Percentiles rank a stretch among this genome's conserved stretches.
Conservation (phyloP, 106 monocot species). For the Acanthochlamys bracteata region DNA sequence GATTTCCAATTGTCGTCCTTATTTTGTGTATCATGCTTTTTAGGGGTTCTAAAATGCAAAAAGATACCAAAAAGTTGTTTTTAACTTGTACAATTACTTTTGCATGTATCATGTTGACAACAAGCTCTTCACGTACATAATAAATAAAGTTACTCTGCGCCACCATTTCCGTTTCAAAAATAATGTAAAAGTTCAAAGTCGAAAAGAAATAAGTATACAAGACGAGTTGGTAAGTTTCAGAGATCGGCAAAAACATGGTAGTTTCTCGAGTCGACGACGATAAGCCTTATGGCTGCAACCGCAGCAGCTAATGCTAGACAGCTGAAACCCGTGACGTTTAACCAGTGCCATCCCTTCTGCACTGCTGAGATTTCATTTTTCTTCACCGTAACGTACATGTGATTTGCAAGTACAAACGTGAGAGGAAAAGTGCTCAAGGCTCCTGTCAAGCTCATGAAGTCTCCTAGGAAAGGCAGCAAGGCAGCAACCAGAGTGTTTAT, state of each 20-base stretch:
- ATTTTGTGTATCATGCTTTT: too few relatives aligned
- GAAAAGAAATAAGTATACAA: too few relatives aligned
- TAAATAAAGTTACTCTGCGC: too few relatives aligned
- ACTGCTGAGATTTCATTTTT: constrained; percentile 32
- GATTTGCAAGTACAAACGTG: constrained; percentile 92
- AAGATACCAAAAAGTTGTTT: too few relatives aligned
- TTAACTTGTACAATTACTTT: too few relatives aligned
- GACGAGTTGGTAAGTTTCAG: not conserved
- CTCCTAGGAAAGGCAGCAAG: constrained; percentile 79
- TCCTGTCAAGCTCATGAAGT: constrained; percentile 94
- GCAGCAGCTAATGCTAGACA: constrained; percentile 48
- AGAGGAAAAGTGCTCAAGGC: constrained; percentile 86
- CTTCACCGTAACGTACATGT: constrained; percentile 81
- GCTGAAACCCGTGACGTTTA: constrained; percentile 70
- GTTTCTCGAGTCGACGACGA: constrained; percentile 53
- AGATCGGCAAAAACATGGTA: constrained; percentile 82
- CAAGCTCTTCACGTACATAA: too few relatives aligned
- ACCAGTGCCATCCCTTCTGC: constrained; percentile 74
- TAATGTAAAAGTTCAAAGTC: too few relatives aligned
- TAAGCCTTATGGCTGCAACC: constrained; percentile 54
- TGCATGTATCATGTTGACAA: too few relatives aligned
- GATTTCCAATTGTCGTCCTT: too few relatives aligned
- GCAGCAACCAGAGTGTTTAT: constrained; percentile 81
- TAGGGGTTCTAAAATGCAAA: too few relatives aligned
- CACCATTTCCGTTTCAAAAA: too few relatives aligned